Base-by-base conservation (phyloP, 1,284 basidiomycete species). In the Cryptococcus sp. region DNA sequence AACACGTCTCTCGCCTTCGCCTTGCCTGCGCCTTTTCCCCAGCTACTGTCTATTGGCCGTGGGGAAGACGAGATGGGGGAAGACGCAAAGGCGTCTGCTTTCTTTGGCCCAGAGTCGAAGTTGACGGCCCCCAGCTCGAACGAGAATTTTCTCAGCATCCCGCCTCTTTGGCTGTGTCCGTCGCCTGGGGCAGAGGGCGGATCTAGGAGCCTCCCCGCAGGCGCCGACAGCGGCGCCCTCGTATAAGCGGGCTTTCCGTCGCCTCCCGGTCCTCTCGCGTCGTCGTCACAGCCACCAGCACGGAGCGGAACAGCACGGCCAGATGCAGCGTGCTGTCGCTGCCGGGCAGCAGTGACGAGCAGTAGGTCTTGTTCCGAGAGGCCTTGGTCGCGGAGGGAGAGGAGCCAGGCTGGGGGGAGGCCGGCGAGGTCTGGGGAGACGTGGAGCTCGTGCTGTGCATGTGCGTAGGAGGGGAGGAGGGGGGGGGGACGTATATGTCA, bases 381-480 rank as follows among this genome's bases (percentile, higher is more conserved):
- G 9, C 75, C 75, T 50, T 75, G 70, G 0, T 61, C 57, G 45
- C 63, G 65, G 24, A 76, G 64, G 6, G 59, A 45, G 4, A 60
- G 48, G 1, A 74, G 47, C 75, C 75, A 76, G 37, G 64, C 59
- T 5, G 64, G 45, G 1, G 75, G 72, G 1, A 76, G 52, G 33
- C 65, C 68, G 11, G 64, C 65, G 5, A 76, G 57, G 20, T 69
- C 68, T 1, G 69, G 66, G 0, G 68, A 64, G n/a, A 76, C 69
- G 45, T 76, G 75, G 3, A 76, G 60, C 36, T 74, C 69, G 52
- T 76, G 75, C 75, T 76, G 57, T 16, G 24, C 18, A 11, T 5
- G 23, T 23, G 23, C 36, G 24, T 16, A 47, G 46, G 13, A 13
- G 36, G 56, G 18, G 54, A 43, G 6, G 21, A 18, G 28, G 37